These are phyloP conservation scores for Fusarium cicatricum DNA, from an alignment of 2,329 filamentous ascomycete species.

Conservation along the genomic window DNA sequence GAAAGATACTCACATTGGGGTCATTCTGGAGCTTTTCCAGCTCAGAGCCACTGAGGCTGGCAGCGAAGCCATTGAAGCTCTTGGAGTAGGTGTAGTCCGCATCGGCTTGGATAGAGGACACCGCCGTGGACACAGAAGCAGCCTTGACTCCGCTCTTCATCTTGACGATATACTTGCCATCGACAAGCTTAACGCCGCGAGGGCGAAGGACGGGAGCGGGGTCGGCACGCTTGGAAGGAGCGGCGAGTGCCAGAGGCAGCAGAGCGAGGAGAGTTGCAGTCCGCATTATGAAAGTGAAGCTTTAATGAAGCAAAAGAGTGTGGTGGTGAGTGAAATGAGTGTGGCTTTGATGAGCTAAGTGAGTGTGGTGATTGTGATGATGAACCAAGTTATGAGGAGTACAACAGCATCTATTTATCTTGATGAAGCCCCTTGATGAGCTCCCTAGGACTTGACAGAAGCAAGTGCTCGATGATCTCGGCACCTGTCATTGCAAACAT, in stretches of 20 bases:
- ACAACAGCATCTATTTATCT: slow-evolving; percentile 30
- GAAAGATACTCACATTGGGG: slow-evolving; percentile 32
- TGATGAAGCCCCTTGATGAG: slow-evolving; percentile 1
- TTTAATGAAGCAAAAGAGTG: slow-evolving; percentile 13
- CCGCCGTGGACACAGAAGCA: slow-evolving; percentile 36
- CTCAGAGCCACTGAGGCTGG: slow-evolving; percentile 38
- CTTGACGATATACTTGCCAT: slow-evolving; percentile 51
- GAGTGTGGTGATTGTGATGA: slow-evolving; percentile 13
- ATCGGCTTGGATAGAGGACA: slow-evolving; percentile 42
- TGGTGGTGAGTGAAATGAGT: slow-evolving; percentile 11
- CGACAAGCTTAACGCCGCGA: slow-evolving; percentile 43
- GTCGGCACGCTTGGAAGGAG: slow-evolving; percentile 43
- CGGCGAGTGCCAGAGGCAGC: slow-evolving; percentile 45
- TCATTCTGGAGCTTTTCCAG: slow-evolving; percentile 39
- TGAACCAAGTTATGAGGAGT: background rate
- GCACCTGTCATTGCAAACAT: slow-evolving; percentile 26
- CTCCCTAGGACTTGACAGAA: background rate
- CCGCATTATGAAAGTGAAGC: slow-evolving; percentile 41
- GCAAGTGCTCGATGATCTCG: slow-evolving; percentile 9
- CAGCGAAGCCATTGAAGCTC: slow-evolving; percentile 42
- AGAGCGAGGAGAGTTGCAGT: slow-evolving; percentile 46
- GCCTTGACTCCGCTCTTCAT: slow-evolving; percentile 40
- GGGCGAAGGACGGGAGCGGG: slow-evolving; percentile 48
- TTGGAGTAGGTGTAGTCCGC: slow-evolving; percentile 44
- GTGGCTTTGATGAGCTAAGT: slow-evolving; percentile 28